Evolutionary conservation across 2,329 filamentous ascomycete genomes (phyloP), one percentile per base, ranked within the genome.

Genomic region (Aspergillus latus): DNA sequence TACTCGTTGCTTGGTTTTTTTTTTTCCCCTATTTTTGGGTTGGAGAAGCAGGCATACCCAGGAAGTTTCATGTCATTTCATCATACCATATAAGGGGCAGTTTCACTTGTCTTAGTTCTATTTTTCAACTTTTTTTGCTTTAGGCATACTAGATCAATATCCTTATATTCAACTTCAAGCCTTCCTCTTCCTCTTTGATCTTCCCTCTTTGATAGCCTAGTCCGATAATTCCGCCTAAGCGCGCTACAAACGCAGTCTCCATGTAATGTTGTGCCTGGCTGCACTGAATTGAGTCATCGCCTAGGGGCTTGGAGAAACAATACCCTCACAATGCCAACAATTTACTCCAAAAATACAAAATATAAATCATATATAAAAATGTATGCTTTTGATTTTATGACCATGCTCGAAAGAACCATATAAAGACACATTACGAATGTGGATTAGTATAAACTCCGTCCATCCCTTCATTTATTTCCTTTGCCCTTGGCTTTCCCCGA

Each of bases 401-500:
- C 49, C 53, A 57, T 13, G 48, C 46, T 49, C 57, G 36, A 54
- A 26, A 50, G 39, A 52, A 47, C 21, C 36, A 13, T 54, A 54
- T 34, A 42, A 29, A 53, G 15, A 28, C 11, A 11, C 28, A 54
- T 49, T 43, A 37, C 34, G 34, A 37, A 37, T 11, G 34, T 37
- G 8, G 28, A 15, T 15, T 32, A 16, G 15, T 53, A 36, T 46
- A 47, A 32, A 30, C 43, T 32, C 49, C 28, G 7, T 29, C 52
- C n/a, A 9, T 32, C 61, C 34, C 34, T 64, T 56, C 64, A 71
- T 68, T 72, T 72, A 56, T 49, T 59, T 30, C 11, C 50, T 43
- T 52, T 52, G 6, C 62, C 56, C 60, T 70, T 47, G n/a, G 15
- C 4, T 21, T 47, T 47, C n/a, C 44, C 44, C 16, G 21, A 30